These are phyloP conservation scores for Chrysosporium keratinophilum DNA, from an alignment of 2,329 filamentous ascomycete species.

Conservation along the genomic window DNA sequence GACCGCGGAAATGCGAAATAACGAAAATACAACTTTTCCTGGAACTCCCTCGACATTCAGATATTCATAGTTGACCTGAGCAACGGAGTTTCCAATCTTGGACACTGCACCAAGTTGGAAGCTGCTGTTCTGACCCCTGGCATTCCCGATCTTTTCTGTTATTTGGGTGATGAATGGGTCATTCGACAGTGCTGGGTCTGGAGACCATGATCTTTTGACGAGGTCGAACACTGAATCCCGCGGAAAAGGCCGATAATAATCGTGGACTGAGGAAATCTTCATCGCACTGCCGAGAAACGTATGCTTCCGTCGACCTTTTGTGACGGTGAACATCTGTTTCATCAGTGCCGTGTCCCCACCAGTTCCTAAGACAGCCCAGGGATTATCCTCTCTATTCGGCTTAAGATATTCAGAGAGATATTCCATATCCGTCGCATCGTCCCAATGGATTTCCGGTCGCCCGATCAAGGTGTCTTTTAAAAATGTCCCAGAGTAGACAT, in stretches of 20 bases:
- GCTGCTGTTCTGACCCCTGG: conserved; percentile 8
- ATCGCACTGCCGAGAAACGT: conserved; percentile 8
- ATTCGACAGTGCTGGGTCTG: conserved; percentile 4
- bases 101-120: conserved; percentile 7
- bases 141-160: conserved; percentile 9
- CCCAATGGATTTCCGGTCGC: conserved; percentile 14
- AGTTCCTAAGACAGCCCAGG: conserved; percentile 10
- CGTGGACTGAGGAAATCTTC: conserved; percentile 12
- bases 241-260: conserved; percentile 11
- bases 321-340: conserved; percentile 14
- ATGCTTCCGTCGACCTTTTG: conserved; percentile 12
- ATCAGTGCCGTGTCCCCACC: conserved; percentile 13
- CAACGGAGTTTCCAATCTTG: conserved; percentile 8
- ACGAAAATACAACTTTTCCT: conserved; percentile 6
- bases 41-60: conserved; percentile 7
- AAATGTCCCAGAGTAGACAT: conserved; percentile 5
- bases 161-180: conserved; percentile 11
- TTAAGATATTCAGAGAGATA: conserved; percentile 10
- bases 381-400: conserved; percentile 13
- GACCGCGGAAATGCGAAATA: conserved; percentile 12
- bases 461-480: conserved; percentile 3
- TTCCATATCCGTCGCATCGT: conserved; percentile 7
- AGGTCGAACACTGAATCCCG: conserved; percentile 10
- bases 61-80: conserved; percentile 13
- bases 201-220: conserved; percentile 13